Evolutionary conservation across 257 asterid species (phyloP), one percentile per base, ranked within the genome.

Genomic region (Osmanthus fragrans): DNA sequence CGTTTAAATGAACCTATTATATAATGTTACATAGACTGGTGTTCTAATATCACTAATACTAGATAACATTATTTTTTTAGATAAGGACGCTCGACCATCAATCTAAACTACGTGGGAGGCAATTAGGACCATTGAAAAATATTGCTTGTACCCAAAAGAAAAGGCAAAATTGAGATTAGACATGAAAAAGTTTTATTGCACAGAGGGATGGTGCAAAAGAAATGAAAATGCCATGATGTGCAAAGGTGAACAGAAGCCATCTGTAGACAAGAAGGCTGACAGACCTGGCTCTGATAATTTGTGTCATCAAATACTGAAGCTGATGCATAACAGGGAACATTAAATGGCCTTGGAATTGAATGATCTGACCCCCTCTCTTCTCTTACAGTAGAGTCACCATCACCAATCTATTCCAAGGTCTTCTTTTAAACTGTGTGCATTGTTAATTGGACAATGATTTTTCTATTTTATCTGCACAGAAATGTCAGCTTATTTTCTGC

Each of bases 261-360:
- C 83, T 42, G 65, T 68, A 58, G 88, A 88, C 88, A 86, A 66
- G 36, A 42, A 78, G 73, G 72, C 85, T 83, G 91, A 80, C 87
- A 80, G 65, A 49, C 65, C 77, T 58, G 47, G 47, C 60, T 39
- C 81, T 76, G 80, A 54, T 72, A 58, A 63, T 73, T 76, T 81
- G 87, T 81, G 76, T 83, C 89, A 86, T 88, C 88, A 85, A 83
- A 85, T 73, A 78, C 78, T 77, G 82, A 85, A 76, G 79, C 82
- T 77, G 82, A 85, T 85, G 82, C 85, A 81, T 85, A 89, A 84
- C 73, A 63, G 29, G 72, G 25, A 32, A n/a, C 60, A 80, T 70
- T 84, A 13, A 79, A 63, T 80, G 37, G 70, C 36, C 54, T 75
- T 63, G 34, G 34, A 72, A 13, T 18, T 60, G 8, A 73, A 45